Evolutionary conservation across 768 basidiomycete genomes (phyloP).

Genomic region (Russula abietina): DNA sequence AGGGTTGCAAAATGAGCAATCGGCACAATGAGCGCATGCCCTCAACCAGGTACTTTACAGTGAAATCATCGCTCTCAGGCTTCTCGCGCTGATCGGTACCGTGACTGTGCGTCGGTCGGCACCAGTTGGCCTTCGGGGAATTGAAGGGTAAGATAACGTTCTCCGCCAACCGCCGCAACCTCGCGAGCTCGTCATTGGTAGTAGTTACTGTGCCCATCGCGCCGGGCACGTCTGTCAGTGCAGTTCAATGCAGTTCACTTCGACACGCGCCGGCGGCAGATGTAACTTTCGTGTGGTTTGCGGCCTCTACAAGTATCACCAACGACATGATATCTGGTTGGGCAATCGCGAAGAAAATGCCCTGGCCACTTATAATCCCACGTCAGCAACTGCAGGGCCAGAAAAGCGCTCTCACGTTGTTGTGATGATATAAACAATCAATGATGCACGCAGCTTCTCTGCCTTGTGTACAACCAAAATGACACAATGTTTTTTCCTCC

Average conservation of each 20-base stretch:
- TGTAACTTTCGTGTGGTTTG: constrained; percentile 80
- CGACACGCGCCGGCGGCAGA: constrained; percentile 88
- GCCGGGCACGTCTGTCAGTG: constrained; percentile 46
- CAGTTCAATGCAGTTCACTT: constrained; percentile 85
- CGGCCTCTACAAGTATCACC: constrained; percentile 82
- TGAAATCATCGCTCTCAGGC: constrained; percentile 32
- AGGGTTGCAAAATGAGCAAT: constrained; percentile 95
- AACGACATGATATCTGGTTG: constrained; percentile 63
- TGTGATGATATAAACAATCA: too few relatives aligned
- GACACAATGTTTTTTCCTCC: too few relatives aligned
- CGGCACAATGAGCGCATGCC: constrained; percentile 90
- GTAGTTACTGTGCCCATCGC: constrained; percentile 30
- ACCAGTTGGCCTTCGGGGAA: constrained; percentile 95
- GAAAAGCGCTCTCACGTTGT: constrained; percentile 13
- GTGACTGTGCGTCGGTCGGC: constrained; percentile 76
- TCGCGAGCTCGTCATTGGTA: constrained; percentile 58
- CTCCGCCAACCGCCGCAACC: constrained; percentile 81
- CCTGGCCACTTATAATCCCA: constrained; percentile 47
- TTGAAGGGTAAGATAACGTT: constrained; percentile 93
- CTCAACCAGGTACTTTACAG: constrained; percentile 89
- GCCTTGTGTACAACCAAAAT: too few relatives aligned
- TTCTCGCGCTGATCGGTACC: constrained; percentile 40
- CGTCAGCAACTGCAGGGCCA: constrained; percentile 7
- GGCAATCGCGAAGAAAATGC: constrained; percentile 87
- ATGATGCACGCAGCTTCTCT: too few relatives aligned